Evolutionary conservation across 129 eudicot genomes (phyloP).

Genomic region (Daucus carota): DH1_v3.0 NC_030382.2:45926501-45927000

Average conservation of each 20-base stretch:
- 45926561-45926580: not conserved
- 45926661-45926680: not conserved
- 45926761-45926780: not conserved
- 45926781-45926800: not conserved
- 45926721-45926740: not conserved
- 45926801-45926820: not conserved
- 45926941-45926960: slow-evolving; percentile 48
- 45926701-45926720: not conserved
- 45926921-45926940: slow-evolving; percentile 58
- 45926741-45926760: not conserved
- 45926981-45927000: slow-evolving; percentile 38
- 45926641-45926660: too few species aligned
- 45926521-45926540: not conserved
- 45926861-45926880: not conserved
- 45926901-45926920: slow-evolving; percentile 52
- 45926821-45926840: not conserved
- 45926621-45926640: too few species aligned
- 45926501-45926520: not conserved
- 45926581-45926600: too few species aligned
- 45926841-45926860: not conserved
- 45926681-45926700: not conserved
- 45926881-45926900: slow-evolving; percentile 16
- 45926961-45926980: slow-evolving; percentile 64
- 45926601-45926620: too few species aligned
- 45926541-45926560: not conserved